Base-by-base conservation (phyloP, 2,329 filamentous ascomycete species). In the Xylariaceae sp. region DNA sequence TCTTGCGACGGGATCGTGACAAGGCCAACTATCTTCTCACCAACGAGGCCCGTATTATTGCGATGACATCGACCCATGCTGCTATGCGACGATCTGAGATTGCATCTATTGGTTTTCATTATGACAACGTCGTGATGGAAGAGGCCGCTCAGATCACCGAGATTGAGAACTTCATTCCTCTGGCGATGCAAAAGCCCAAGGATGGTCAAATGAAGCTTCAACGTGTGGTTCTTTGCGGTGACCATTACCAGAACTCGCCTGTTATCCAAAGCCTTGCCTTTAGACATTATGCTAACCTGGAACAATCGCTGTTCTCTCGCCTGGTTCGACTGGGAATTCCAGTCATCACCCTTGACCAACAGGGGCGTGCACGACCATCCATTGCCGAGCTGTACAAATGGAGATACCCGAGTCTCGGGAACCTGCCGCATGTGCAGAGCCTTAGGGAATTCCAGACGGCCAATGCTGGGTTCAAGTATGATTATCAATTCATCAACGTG, bases 131-230 rank as follows among this genome's bases (percentile, higher is more conserved):
- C 10, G 82, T 99, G 56, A 97, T 99, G 89, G 94, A 99, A 77
- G 94, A 99, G 80, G 93, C 94, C 4, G 94, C 94, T 10, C 94
- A 99, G 71, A 93, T 99, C 70, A 99, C 93, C 0, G 94, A 99
- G 74, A 89, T 97, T 51, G 94, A 99, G 72, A 96, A 91, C 64
- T 97, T 99, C 75, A 91, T 99, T 64, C 94, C 94, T 0, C 80
- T 96, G 56, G 89, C 92, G n/a, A 82, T 99, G 74, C 95, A 99
- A 72, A 90, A 89, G 64, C 85, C 88, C 17, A 84, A 85, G 65
- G 79, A 87, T 55, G 88, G 88, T 39, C 82, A 90, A 69, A 82
- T 90, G 66, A 85, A 87, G 2, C 77, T 99, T 10, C 91, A 97
- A 73, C 83, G 95, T 47, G 87, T 99, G 4, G 90, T 99, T 2